phyloP scores from a whole-genome alignment of 805 yeast species.

The Metschnikowia gelsemii region DNA sequence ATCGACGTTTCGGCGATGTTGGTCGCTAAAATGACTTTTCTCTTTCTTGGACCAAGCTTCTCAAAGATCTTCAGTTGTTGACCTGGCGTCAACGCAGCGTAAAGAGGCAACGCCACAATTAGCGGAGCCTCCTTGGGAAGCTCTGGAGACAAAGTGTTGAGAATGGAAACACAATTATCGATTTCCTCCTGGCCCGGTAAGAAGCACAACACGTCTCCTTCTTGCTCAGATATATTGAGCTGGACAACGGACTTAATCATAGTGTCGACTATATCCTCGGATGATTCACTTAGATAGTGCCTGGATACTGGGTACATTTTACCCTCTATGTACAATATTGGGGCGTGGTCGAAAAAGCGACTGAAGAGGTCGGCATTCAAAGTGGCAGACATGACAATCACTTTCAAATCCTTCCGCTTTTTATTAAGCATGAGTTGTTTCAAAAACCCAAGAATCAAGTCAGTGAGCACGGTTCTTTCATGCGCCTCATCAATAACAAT shows the following conservation, averaged over 20 bases:
- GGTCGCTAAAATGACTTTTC: conserved; percentile 89
- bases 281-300: conserved; percentile 58
- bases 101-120: conserved; percentile 77
- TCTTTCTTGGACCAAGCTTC: conserved; percentile 57
- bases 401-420: conserved; percentile 57
- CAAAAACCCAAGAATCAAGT: conserved; percentile 83
- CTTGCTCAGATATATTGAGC: conserved; percentile 72
- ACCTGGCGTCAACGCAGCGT: conserved; percentile 88
- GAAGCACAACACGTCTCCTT: conserved; percentile 90
- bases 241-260: conserved; percentile 73
- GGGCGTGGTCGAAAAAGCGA: conserved; percentile 71
- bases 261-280: conserved; percentile 83
- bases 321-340: conserved; percentile 87
- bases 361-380: conserved; percentile 88
- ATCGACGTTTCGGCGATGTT: conserved; percentile 98
- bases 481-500: conserved; percentile 95
- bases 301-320: conserved; percentile 82
- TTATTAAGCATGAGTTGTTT: conserved; percentile 56
- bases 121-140: conserved; percentile 72
- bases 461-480: conserved; percentile 91
- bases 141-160: conserved; percentile 60
- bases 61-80: conserved; percentile 81
- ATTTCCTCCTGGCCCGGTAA: conserved; percentile 97
- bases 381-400: conserved; percentile 95
- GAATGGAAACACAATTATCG: conserved; percentile 70